Conservation (phyloP, 2,329 filamentous ascomycete genomes). For the Ascosphaera pollenicola region DNA sequence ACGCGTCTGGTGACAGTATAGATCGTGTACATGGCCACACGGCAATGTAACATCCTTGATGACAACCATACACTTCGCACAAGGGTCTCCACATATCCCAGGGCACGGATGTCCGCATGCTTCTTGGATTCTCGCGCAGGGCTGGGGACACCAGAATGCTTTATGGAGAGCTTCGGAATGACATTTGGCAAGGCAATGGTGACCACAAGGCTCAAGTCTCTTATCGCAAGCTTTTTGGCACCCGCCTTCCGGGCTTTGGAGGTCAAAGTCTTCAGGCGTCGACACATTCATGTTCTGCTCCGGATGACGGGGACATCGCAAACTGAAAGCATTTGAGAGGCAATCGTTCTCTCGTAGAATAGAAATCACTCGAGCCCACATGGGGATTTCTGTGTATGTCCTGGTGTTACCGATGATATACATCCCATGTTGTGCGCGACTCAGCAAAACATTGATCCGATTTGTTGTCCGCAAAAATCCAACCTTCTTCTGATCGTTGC, state of each 20-base stretch:
- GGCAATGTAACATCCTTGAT: not conserved
- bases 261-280: constrained; percentile 34
- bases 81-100: not conserved
- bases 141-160: not conserved
- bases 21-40: not conserved
- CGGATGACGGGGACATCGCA: no score
- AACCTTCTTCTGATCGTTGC: constrained; percentile 8
- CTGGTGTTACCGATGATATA: constrained; percentile 11
- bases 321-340: no score
- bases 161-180: not conserved
- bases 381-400: constrained; percentile 2
- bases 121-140: not conserved
- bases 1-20: not conserved
- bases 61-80: not conserved
- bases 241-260: constrained; percentile 45
- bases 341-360: constrained; percentile 1
- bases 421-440: constrained; percentile 13
- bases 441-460: constrained; percentile 14
- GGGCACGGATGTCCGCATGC: not conserved
- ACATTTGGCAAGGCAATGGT: not conserved
- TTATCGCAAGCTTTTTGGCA: constrained; percentile 33
- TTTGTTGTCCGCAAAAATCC: constrained; percentile 14
- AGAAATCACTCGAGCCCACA: constrained; percentile 4
- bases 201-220: not conserved
- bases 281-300: no score